phyloP scores from a whole-genome alignment of 202 grass and related monocot genomes.

The Bolboschoenoplectus hybrid region DNA sequence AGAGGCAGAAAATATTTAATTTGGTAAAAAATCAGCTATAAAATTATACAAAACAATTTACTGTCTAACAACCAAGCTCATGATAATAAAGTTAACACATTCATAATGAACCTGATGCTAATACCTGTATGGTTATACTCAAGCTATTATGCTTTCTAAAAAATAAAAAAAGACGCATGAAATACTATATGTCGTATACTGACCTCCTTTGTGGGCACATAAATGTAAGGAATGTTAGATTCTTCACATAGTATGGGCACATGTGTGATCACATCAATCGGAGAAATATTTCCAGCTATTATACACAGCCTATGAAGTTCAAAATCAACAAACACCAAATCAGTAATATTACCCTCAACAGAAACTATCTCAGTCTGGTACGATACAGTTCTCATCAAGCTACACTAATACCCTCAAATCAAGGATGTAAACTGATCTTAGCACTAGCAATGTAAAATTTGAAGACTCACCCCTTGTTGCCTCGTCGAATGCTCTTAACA shows the following conservation, averaged over 20 bases:
- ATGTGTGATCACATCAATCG: conserved; percentile 92
- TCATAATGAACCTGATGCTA: neutral
- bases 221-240: conserved; percentile 71
- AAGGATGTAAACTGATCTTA: neutral
- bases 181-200: conserved; percentile 24
- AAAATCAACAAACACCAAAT: conserved; percentile 31
- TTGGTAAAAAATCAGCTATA: neutral
- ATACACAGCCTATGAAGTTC: conserved; percentile 58
- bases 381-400: neutral
- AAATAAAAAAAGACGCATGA: neutral
- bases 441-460: neutral
- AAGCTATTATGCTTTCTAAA: neutral
- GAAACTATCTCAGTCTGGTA: neutral
- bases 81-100: neutral
- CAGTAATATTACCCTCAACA: conserved; percentile 22
- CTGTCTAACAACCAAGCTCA: neutral
- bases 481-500: conserved; percentile 88
- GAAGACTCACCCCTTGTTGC: conserved; percentile 67
- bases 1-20: neutral
- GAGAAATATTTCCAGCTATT: conserved; percentile 90
- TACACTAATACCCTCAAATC: neutral
- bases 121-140: neutral
- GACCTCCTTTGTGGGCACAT: conserved; percentile 88
- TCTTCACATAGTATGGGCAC: conserved; percentile 73
- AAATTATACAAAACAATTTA: neutral